Percentiles rank a stretch among this genome's conserved stretches.
These are phyloP conservation scores for Sutorius eximius DNA, from an alignment of 1,284 basidiomycete species.

Conservation along the genomic window DNA sequence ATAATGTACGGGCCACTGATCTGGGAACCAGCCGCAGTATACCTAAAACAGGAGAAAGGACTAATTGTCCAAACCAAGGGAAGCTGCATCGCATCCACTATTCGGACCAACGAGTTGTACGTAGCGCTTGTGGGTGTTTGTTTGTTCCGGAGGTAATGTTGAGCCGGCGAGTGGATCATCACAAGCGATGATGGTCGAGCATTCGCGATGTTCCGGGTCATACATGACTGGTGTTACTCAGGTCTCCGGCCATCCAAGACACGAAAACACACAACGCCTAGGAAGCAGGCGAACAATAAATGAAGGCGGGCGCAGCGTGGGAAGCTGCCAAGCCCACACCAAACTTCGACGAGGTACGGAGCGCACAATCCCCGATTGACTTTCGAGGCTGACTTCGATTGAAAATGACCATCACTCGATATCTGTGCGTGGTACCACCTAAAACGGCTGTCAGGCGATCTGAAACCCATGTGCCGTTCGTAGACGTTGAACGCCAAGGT, in stretches of 20 bases:
- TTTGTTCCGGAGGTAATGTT: neutral
- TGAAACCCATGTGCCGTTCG: conserved; percentile 10
- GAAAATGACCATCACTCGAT: neutral
- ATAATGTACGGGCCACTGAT: no score
- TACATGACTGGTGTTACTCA: neutral
- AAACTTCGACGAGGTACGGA: neutral
- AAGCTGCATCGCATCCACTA: neutral
- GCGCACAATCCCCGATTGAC: neutral
- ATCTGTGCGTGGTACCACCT: neutral
- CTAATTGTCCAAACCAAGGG: neutral
- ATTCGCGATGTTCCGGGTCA: no score
- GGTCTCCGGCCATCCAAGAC: neutral
- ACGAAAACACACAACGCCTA: neutral
- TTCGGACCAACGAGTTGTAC: neutral
- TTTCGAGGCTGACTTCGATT: conserved; percentile 4
- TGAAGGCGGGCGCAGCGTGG: neutral
- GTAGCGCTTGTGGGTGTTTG: neutral
- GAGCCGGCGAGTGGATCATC: neutral
- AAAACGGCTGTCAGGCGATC: conserved; percentile 12
- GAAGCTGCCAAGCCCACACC: neutral
- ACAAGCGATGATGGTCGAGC: neutral
- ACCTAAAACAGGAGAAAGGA: no score
- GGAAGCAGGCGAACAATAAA: neutral
- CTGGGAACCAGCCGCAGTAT: neutral
- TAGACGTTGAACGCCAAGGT: neutral